phyloP scores from a whole-genome alignment of 306 rosid species.

The Cucurbita argyrosperma region DNA sequence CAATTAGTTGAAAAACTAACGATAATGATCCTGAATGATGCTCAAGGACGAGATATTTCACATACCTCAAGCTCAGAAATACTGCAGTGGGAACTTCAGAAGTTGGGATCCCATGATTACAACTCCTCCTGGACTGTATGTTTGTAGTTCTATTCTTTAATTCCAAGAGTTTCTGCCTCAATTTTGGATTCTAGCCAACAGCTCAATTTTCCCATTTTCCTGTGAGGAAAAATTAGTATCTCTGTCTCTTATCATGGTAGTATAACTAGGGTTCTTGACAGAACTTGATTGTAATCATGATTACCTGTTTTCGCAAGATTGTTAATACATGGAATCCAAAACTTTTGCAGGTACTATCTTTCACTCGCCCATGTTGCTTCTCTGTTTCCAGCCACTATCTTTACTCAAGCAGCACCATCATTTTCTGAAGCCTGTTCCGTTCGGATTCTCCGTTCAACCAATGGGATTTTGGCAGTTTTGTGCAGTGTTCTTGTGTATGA shows the following conservation, averaged over 20 bases:
- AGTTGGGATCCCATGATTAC: conserved; percentile 99
- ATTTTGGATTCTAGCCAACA: background rate
- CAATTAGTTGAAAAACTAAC: background rate
- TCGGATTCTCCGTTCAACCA: conserved; percentile 51
- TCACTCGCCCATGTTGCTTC: conserved; percentile 84
- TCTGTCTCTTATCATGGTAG: background rate
- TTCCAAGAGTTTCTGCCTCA: background rate
- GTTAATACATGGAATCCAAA: conserved; percentile 11
- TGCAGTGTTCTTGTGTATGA: conserved; percentile 57
- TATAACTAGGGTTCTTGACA: background rate
- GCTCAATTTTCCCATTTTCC: background rate
- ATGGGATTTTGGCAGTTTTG: conserved; percentile 50
- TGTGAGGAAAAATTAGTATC: background rate
- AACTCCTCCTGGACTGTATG: conserved; percentile 94
- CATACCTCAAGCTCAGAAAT: conserved; percentile 62
- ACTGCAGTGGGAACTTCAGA: conserved; percentile 67
- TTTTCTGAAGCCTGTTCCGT: conserved; percentile 52
- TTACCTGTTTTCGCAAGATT: background rate
- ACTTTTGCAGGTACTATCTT: conserved; percentile 83
- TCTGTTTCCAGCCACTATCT: conserved; percentile 61
- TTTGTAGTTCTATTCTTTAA: conserved; percentile 3
- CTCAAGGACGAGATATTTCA: conserved; percentile 90
- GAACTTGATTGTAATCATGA: background rate
- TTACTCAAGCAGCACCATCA: conserved; percentile 26
- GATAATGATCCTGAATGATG: background rate